Conservation (phyloP, 257 asterid species). For the Ballota nigra region DNA sequence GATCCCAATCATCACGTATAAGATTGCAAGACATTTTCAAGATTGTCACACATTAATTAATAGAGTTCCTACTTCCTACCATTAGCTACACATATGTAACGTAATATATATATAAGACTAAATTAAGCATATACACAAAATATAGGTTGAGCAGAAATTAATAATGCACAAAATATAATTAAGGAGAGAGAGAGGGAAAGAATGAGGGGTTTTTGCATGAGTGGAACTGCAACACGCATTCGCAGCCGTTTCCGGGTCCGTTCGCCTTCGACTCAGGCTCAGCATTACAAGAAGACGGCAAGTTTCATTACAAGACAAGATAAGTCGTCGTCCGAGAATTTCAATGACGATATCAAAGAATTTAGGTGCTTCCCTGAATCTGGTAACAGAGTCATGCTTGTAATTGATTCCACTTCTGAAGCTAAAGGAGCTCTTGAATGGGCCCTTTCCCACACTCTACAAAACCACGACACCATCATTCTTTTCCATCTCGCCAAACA, state of each 20-base stretch:
- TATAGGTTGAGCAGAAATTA: too few species aligned
- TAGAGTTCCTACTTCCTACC: not conserved
- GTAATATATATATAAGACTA: too few species aligned
- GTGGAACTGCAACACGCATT: slow-evolving; percentile 41
- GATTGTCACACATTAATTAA: slow-evolving; percentile 16
- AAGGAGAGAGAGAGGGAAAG: not conserved
- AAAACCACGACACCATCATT: slow-evolving; percentile 59
- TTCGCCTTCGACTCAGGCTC: slow-evolving; percentile 48
- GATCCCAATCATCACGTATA: slow-evolving; percentile 32
- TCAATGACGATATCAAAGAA: slow-evolving; percentile 28
- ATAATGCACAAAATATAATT: too few species aligned
- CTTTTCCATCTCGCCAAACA: slow-evolving; percentile 62
- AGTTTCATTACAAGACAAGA: slow-evolving; percentile 23
- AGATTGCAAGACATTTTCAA: slow-evolving; percentile 19
- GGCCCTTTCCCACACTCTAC: slow-evolving; percentile 86
- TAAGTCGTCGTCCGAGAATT: slow-evolving; percentile 5
- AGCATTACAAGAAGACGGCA: slow-evolving; percentile 26
- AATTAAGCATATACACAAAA: too few species aligned
- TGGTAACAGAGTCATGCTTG: slow-evolving; percentile 87
- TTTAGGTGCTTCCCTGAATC: slow-evolving; percentile 41
- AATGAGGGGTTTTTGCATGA: slow-evolving; percentile 53
- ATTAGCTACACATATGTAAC: not conserved
- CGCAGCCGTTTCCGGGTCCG: slow-evolving; percentile 45
- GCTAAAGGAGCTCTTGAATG: slow-evolving; percentile 79
- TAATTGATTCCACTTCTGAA: slow-evolving; percentile 57